phyloP scores from a whole-genome alignment of 257 asterid genomes.

The Galeopsis tetrahit region DNA sequence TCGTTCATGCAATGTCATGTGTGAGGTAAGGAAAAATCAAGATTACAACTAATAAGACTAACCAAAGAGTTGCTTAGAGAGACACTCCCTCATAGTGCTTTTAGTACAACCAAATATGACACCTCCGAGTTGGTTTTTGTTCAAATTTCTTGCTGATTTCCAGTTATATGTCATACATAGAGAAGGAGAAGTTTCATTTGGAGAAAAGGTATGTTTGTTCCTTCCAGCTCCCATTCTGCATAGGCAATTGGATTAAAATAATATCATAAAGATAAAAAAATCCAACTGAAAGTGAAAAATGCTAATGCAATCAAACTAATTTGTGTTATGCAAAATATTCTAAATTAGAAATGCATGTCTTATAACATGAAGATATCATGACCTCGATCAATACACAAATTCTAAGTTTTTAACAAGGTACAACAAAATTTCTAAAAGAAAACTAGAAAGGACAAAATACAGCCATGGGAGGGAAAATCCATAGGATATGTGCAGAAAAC shows the following conservation, averaged over 20 bases:
- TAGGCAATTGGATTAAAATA: slow-evolving; percentile 31
- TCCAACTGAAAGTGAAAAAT: slow-evolving; percentile 14
- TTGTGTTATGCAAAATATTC: slow-evolving; percentile 2
- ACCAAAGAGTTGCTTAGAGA: slow-evolving; percentile 55
- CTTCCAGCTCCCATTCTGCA: slow-evolving; percentile 57
- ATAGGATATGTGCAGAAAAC: slow-evolving; percentile 7
- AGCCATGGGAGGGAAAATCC: slow-evolving; percentile 6
- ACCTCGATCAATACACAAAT: neutral
- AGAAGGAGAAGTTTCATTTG: slow-evolving; percentile 36
- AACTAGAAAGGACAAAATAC: neutral
- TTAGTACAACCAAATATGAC: slow-evolving; percentile 59
- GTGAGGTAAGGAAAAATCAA: slow-evolving; percentile 14
- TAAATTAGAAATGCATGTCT: neutral
- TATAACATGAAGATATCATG: slow-evolving; percentile 15
- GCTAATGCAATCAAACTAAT: slow-evolving; percentile 20
- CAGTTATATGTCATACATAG: slow-evolving; percentile 25
- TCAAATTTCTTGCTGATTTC: slow-evolving; percentile 41
- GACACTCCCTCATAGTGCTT: slow-evolving; percentile 48
- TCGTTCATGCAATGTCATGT: slow-evolving; percentile 19
- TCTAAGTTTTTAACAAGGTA: neutral
- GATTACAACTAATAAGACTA: slow-evolving; percentile 32
- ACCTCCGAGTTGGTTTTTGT: slow-evolving; percentile 55
- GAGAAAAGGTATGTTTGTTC: slow-evolving; percentile 32
- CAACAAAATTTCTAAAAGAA: neutral
- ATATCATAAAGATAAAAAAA: slow-evolving; percentile 27